These are phyloP conservation scores for Glomus cerebriforme DNA, from an alignment of 192 early-diverging fungal species.

Conservation along the genomic window DNA sequence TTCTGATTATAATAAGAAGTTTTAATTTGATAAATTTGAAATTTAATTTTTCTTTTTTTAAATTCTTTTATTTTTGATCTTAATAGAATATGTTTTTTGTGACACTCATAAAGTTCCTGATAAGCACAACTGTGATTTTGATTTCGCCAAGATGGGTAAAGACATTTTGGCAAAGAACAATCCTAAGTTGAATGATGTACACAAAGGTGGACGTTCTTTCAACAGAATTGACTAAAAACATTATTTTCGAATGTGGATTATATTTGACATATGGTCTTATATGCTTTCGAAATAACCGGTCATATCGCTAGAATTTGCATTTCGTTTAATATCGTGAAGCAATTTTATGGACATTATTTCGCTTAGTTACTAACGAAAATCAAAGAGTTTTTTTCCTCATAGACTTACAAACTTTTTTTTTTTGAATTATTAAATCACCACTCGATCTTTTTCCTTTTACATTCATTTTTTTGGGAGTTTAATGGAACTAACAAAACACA, in stretches of 20 bases:
- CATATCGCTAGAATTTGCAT: neutral
- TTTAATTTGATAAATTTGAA: no score
- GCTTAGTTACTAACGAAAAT: neutral
- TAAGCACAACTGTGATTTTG: constrained; percentile 79
- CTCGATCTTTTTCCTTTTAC: neutral
- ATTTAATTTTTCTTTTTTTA: neutral
- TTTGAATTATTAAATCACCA: neutral
- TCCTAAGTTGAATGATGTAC: constrained; percentile 72
- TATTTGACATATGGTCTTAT: neutral
- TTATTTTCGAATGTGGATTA: neutral
- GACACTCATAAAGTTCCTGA: constrained; percentile 71
- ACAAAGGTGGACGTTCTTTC: constrained; percentile 76
- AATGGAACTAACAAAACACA: neutral
- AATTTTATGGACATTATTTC: neutral
- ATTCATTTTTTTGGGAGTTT: neutral
- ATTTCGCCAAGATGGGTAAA: constrained; percentile 72
- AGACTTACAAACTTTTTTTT: neutral
- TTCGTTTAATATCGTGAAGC: neutral
- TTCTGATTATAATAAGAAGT: neutral
- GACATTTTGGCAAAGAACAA: constrained; percentile 72
- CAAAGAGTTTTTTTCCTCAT: neutral
- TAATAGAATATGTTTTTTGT: constrained; percentile 70
- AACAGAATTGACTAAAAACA: constrained; percentile 53
- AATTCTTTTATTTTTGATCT: neutral
- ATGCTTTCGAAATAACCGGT: neutral